Percentiles rank a stretch among this genome's conserved stretches.
Conservation (phyloP, 768 basidiomycete species). For the Collybia nuda region DNA sequence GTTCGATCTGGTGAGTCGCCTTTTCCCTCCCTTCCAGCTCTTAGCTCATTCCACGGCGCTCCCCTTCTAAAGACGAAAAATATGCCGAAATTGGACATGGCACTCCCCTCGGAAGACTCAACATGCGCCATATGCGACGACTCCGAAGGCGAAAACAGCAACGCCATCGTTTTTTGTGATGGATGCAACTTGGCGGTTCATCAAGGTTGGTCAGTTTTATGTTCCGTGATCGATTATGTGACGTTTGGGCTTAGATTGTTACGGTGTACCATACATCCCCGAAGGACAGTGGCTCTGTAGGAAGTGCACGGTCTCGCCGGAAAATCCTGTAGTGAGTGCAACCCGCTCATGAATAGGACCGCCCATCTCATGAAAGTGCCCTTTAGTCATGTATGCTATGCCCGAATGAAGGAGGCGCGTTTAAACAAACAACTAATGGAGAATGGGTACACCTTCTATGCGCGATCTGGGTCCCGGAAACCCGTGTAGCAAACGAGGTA, state of each 20-base stretch:
- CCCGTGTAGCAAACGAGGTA: constrained; percentile 87
- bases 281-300: constrained; percentile 99
- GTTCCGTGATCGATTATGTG: background rate
- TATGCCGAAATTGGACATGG: constrained; percentile 85
- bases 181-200: constrained; percentile 99
- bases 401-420: constrained; percentile 95
- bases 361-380: background rate
- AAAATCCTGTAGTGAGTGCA: constrained; percentile 83
- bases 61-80: constrained; percentile 76
- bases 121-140: constrained; percentile 98
- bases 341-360: background rate
- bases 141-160: constrained; percentile 97
- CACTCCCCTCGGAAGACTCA: constrained; percentile 91
- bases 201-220: constrained; percentile 65
- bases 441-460: constrained; percentile 97
- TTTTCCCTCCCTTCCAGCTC: constrained; percentile 2
- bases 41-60: background rate
- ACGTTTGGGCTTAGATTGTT: constrained; percentile 68
- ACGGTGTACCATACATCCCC: constrained; percentile 98
- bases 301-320: constrained; percentile 97
- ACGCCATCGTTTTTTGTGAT: constrained; percentile 99
- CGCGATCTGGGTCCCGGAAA: constrained; percentile 97
- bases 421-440: constrained; percentile 92
- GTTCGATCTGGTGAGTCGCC: constrained; percentile 80
- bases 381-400: constrained; percentile 88